Evolutionary conservation across 2,329 filamentous ascomycete genomes (phyloP).

Genomic region (Fusarium compactum): DNA sequence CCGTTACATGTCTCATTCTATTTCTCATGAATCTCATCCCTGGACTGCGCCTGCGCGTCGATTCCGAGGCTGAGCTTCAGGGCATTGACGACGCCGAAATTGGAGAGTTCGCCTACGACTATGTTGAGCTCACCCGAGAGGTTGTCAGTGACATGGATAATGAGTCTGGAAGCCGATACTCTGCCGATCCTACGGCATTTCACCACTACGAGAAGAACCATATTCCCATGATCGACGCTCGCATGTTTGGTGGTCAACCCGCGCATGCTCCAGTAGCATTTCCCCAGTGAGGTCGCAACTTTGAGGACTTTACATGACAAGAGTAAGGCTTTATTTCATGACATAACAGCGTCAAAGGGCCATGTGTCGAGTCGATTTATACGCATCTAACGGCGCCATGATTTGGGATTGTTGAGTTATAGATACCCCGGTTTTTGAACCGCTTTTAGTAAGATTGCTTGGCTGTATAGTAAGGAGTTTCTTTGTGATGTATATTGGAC

Average conservation of each 20-base stretch:
- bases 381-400: slow-evolving; percentile 43
- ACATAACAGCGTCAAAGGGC: background rate
- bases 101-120: slow-evolving; percentile 96
- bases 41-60: slow-evolving; percentile 78
- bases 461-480: slow-evolving; percentile 32
- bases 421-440: slow-evolving; percentile 45
- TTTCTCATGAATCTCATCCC: slow-evolving; percentile 84
- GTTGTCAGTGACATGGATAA: slow-evolving; percentile 62
- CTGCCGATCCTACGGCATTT: slow-evolving; percentile 55
- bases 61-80: slow-evolving; percentile 82
- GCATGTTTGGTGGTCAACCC: slow-evolving; percentile 54
- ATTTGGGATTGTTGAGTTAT: slow-evolving; percentile 41
- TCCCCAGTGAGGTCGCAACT: slow-evolving; percentile 31
- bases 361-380: slow-evolving; percentile 25
- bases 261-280: slow-evolving; percentile 41
- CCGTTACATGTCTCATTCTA: slow-evolving; percentile 81
- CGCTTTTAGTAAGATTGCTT: slow-evolving; percentile 11
- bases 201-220: slow-evolving; percentile 63
- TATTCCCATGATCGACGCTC: slow-evolving; percentile 61
- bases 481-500: slow-evolving; percentile 1
- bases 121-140: slow-evolving; percentile 81
- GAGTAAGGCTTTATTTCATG: background rate
- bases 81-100: slow-evolving; percentile 92
- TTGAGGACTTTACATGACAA: background rate
- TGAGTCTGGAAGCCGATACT: slow-evolving; percentile 59